Evolutionary conservation across 2,329 filamentous ascomycete genomes (phyloP).

Genomic region (Leptodontidium sp.): DNA sequence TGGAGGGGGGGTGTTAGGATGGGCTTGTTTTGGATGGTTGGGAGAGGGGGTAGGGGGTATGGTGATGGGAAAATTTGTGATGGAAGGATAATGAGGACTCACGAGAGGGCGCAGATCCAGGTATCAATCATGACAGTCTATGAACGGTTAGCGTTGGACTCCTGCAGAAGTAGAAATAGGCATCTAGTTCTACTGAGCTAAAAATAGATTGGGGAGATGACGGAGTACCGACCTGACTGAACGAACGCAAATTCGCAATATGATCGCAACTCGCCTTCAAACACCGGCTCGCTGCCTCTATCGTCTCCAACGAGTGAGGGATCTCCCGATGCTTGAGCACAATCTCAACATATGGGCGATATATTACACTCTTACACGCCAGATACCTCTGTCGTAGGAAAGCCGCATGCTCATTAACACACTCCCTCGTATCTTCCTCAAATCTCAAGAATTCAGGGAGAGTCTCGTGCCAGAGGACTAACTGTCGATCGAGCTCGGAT

Average conservation of each 20-base stretch:
- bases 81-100: conserved; percentile 39
- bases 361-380: conserved; percentile 61
- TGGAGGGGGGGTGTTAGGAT: too few species aligned
- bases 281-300: conserved; percentile 44
- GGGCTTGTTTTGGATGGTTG: too few species aligned
- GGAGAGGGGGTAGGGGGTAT: too few species aligned
- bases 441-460: conserved; percentile 55
- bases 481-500: conserved; percentile 55
- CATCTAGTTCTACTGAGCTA: too few species aligned
- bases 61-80: not conserved
- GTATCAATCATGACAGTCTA: conserved; percentile 59
- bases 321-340: conserved; percentile 39
- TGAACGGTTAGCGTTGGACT: not conserved
- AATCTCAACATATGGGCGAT: conserved; percentile 58
- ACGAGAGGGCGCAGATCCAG: conserved; percentile 64
- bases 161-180: too few species aligned
- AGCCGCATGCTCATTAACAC: conserved; percentile 53
- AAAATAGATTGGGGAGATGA: too few species aligned
- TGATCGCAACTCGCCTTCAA: conserved; percentile 54
- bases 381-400: conserved; percentile 61
- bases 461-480: conserved; percentile 58
- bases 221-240: conserved; percentile 48
- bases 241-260: conserved; percentile 56
- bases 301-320: conserved; percentile 22
- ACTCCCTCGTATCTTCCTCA: conserved; percentile 45